Evolutionary conservation across 176 grass and related monocot species (phyloP).

Genomic region (Rhynchospora breviuscula): DNA sequence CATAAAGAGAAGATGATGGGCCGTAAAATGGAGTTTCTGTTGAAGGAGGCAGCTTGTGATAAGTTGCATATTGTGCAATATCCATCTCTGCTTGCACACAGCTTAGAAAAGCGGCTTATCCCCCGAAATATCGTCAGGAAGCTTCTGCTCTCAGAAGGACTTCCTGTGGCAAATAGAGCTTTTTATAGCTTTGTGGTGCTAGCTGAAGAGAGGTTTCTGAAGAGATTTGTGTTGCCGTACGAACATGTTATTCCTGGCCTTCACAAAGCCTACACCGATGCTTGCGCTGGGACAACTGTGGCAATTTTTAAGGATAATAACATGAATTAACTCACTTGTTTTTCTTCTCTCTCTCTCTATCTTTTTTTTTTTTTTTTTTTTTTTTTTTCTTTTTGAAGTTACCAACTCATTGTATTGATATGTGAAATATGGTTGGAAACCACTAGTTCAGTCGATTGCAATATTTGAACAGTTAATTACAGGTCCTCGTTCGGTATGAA

Average conservation of each 20-base stretch:
- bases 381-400: no score
- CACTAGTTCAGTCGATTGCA: no score
- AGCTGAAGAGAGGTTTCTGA: constrained; percentile 20
- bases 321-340: neutral
- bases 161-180: neutral
- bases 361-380: neutral
- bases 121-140: constrained; percentile 34
- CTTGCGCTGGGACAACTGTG: neutral
- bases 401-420: neutral
- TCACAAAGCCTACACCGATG: neutral
- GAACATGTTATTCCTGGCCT: constrained; percentile 29
- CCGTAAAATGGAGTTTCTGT: constrained; percentile 33
- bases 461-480: no score
- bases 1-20: neutral
- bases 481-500: no score
- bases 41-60: constrained; percentile 9
- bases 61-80: constrained; percentile 14
- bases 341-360: neutral
- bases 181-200: neutral
- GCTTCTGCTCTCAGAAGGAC: constrained; percentile 27
- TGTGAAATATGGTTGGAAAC: neutral
- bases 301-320: neutral
- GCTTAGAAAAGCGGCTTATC: constrained; percentile 37
- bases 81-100: constrained; percentile 18
- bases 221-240: constrained; percentile 37